Percentiles rank a stretch among this genome's conserved stretches.
Evolutionary conservation across 1,139 yeast genomes (phyloP).

Genomic region (Geotrichum macrosporum): DNA sequence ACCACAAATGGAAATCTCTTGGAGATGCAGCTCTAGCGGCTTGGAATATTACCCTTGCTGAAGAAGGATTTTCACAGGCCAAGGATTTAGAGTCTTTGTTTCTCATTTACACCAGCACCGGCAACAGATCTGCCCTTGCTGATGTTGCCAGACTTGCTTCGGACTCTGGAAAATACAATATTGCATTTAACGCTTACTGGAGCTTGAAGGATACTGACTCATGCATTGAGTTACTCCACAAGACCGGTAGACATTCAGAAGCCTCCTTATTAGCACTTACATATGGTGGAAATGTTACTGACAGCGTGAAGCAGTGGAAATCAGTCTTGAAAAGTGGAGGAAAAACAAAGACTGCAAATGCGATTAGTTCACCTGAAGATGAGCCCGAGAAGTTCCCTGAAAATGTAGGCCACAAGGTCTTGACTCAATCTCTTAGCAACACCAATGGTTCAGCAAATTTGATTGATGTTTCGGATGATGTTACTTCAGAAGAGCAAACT

Average conservation of each 20-base stretch:
- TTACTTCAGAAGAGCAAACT: slow-evolving; percentile 15
- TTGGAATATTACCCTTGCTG: slow-evolving; percentile 81
- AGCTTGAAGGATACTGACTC: slow-evolving; percentile 63
- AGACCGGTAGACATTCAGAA: slow-evolving; percentile 72
- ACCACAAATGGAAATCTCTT: slow-evolving; percentile 82
- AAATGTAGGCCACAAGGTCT: slow-evolving; percentile 32
- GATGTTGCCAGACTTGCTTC: slow-evolving; percentile 59
- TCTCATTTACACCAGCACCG: slow-evolving; percentile 77
- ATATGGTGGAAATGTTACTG: slow-evolving; percentile 54
- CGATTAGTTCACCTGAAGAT: slow-evolving; percentile 32
- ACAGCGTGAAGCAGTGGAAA: slow-evolving; percentile 64
- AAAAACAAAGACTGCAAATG: slow-evolving; percentile 54
- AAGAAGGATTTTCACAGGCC: slow-evolving; percentile 73
- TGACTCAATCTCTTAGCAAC: slow-evolving; percentile 24
- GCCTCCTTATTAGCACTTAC: slow-evolving; percentile 79
- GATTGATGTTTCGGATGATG: slow-evolving; percentile 29
- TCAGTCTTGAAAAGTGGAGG: slow-evolving; percentile 48
- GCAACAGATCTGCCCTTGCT: slow-evolving; percentile 56
- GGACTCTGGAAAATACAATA: slow-evolving; percentile 70
- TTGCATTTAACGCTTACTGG: slow-evolving; percentile 94
- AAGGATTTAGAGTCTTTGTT: slow-evolving; percentile 78
- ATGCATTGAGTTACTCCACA: slow-evolving; percentile 62
- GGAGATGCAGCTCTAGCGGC: slow-evolving; percentile 80
- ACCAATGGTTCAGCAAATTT: slow-evolving; percentile 20
- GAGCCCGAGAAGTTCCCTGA: slow-evolving; percentile 35